Evolutionary conservation across 192 early-diverging fungal species (phyloP).

Genomic region (Umbelopsis vinacea): DNA sequence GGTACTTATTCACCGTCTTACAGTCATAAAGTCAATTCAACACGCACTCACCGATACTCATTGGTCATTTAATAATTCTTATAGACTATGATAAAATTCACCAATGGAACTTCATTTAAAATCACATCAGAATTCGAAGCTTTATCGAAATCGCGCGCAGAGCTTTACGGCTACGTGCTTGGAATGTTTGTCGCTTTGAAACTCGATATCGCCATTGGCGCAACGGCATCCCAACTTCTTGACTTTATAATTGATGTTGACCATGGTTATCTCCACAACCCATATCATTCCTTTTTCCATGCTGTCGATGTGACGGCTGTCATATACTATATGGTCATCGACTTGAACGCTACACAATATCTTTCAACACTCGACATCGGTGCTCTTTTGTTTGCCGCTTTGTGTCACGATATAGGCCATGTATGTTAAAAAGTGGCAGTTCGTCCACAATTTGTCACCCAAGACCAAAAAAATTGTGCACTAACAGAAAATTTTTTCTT

Average conservation of each 20-base stretch:
- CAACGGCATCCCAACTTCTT: conserved; percentile 69
- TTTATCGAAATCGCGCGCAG: conserved; percentile 64
- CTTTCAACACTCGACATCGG: conserved; percentile 72
- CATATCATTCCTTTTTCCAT: conserved; percentile 91
- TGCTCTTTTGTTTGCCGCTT: conserved; percentile 73
- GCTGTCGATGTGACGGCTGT: conserved; percentile 86
- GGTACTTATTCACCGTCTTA: conserved; percentile 24
- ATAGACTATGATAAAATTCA: conserved; percentile 56
- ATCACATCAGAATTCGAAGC: conserved; percentile 59
- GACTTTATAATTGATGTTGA: conserved; percentile 85
- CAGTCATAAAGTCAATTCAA: neutral
- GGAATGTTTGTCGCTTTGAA: conserved; percentile 74
- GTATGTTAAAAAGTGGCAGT: conserved; percentile 46
- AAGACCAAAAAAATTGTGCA: neutral
- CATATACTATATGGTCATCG: conserved; percentile 76
- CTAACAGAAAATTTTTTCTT: conserved; percentile 10
- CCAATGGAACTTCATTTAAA: conserved; percentile 43
- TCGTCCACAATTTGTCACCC: conserved; percentile 13
- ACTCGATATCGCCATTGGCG: conserved; percentile 58
- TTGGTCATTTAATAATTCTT: neutral
- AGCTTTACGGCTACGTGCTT: conserved; percentile 81
- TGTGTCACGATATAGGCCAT: conserved; percentile 88
- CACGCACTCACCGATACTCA: neutral
- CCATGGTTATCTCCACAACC: conserved; percentile 71
- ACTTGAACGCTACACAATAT: conserved; percentile 69